A percentile compares a stretch with the other conserved stretches of the same genome.
These are phyloP conservation scores for Dactylonectria estremocensis DNA, from an alignment of 2,329 filamentous ascomycete species.

Conservation along the genomic window DNA sequence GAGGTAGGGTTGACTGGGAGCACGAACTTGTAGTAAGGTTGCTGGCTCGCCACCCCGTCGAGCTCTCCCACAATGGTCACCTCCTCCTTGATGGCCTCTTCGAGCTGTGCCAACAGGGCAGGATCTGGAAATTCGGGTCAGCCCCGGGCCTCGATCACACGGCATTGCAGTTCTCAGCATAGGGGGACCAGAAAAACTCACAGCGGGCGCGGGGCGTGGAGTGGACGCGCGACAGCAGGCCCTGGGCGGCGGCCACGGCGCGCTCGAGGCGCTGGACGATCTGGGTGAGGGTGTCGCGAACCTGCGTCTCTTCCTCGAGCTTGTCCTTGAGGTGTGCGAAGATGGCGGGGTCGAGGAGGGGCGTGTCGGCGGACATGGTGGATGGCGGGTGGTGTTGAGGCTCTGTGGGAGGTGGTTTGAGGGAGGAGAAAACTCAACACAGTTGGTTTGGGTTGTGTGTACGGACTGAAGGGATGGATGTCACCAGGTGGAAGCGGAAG, in stretches of 20 bases:
- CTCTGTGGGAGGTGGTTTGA: constrained; percentile 30
- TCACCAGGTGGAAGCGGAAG: neutral
- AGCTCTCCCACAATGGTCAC: constrained; percentile 80
- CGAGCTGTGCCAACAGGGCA: constrained; percentile 77
- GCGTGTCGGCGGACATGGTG: constrained; percentile 53
- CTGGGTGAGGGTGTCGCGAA: constrained; percentile 87
- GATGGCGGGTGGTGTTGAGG: constrained; percentile 27
- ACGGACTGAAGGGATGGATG: neutral
- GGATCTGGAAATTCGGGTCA: constrained; percentile 62
- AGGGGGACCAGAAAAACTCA: constrained; percentile 50
- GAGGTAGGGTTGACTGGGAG: neutral
- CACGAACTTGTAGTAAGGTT: constrained; percentile 94
- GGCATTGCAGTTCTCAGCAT: neutral
- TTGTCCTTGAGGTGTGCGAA: constrained; percentile 90
- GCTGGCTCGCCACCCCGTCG: constrained; percentile 80
- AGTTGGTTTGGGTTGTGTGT: constrained; percentile 1
- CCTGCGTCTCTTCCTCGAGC: constrained; percentile 87
- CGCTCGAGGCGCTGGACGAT: constrained; percentile 88
- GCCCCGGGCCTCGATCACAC: neutral
- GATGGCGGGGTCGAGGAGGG: constrained; percentile 80
- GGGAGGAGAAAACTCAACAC: constrained; percentile 26
- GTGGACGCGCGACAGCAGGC: constrained; percentile 89
- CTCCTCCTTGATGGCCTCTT: constrained; percentile 81
- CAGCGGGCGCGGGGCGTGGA: constrained; percentile 80
- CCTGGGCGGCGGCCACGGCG: constrained; percentile 85